Evolutionary conservation across 176 grass and related monocot genomes (phyloP).

Genomic region (Zea mays): DNA sequence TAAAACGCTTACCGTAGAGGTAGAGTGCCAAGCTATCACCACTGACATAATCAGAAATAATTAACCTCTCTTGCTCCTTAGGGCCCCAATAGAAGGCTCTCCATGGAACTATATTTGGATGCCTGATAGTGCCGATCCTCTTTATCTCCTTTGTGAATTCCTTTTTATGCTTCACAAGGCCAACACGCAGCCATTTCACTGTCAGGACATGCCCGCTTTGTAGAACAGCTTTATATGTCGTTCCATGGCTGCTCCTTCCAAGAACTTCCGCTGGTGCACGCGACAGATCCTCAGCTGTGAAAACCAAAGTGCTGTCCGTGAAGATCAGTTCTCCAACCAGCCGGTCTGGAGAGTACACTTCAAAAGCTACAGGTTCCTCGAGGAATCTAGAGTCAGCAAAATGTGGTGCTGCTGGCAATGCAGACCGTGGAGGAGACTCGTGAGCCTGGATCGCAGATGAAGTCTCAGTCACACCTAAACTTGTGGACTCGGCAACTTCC

Average conservation of each 20-base stretch:
- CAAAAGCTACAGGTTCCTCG: slow-evolving; percentile 61
- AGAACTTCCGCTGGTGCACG: slow-evolving; percentile 87
- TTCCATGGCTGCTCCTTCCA: slow-evolving; percentile 90
- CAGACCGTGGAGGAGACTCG: slow-evolving; percentile 46
- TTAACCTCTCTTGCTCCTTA: slow-evolving; percentile 92
- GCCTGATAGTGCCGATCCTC: slow-evolving; percentile 67
- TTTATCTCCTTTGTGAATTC: slow-evolving; percentile 91
- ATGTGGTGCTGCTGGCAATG: slow-evolving; percentile 48
- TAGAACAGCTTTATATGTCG: slow-evolving; percentile 74
- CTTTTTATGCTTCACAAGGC: slow-evolving; percentile 84
- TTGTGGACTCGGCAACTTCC: slow-evolving; percentile 44
- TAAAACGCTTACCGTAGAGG: slow-evolving; percentile 78
- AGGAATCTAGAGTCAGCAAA: slow-evolving; percentile 50
- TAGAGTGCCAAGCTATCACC: slow-evolving; percentile 79
- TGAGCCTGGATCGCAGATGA: slow-evolving; percentile 37
- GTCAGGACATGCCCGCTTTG: slow-evolving; percentile 73
- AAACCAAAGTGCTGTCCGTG: slow-evolving; percentile 70
- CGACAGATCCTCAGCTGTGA: slow-evolving; percentile 87
- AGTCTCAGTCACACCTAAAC: slow-evolving; percentile 46
- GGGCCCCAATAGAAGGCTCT: slow-evolving; percentile 93
- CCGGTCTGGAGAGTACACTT: slow-evolving; percentile 87
- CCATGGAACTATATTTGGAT: slow-evolving; percentile 85
- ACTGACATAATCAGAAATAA: slow-evolving; percentile 78
- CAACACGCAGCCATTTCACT: slow-evolving; percentile 91
- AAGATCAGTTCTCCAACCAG: slow-evolving; percentile 85